Base-by-base conservation (phyloP, 2,329 filamentous ascomycete species). In the Penicillium paneum region DNA sequence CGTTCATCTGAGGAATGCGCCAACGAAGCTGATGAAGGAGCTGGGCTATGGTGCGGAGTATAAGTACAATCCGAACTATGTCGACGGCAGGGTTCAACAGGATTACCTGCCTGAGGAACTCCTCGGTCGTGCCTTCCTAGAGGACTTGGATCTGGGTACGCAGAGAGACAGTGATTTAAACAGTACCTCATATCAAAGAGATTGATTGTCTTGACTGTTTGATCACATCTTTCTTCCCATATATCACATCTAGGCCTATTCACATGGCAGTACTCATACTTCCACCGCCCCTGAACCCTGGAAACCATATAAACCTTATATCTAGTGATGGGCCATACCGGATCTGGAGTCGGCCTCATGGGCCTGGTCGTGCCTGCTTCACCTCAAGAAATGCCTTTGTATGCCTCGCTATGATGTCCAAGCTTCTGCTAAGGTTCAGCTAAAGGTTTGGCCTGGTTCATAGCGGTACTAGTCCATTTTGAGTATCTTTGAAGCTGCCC, bases 1-100 rank as follows among this genome's bases (percentile, higher is more conserved):
- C 2, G 74, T 94, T 36, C 94, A 97, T 71, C 74, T 99, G 55
- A 80, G 94, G 55, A 97, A 97, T 72, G 94, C 94, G 8, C 93
- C 94, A 0, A 97, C 94, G 1, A 83, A 87, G 61, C 71, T 97
- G 61, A 96, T 99, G 93, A 89, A 92, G 65, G 93, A 97, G 63
- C 76, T 97, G 62, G 93, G 91, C 0, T 96, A 91, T 67, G 92
- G 92, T 0, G 87, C 85, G 46, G 89, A 91, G 70, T 99, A 99
- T 74, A 97, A 97, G 73, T 97, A 99, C 68, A 96, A 96, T 63
- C 94, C 94, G 0, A 90, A 96, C 63, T 99, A 93, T 67, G 75
- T 83, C 47, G 85, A 92, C 57, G 94, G 94, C 0, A 83, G 78
- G 63, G 93, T 97, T 0, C 82, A 79, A 59, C 94, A 99, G 76